Conservation (phyloP, 2,329 filamentous ascomycete genomes). For the Graphiopsis chlorocephala region DNA sequence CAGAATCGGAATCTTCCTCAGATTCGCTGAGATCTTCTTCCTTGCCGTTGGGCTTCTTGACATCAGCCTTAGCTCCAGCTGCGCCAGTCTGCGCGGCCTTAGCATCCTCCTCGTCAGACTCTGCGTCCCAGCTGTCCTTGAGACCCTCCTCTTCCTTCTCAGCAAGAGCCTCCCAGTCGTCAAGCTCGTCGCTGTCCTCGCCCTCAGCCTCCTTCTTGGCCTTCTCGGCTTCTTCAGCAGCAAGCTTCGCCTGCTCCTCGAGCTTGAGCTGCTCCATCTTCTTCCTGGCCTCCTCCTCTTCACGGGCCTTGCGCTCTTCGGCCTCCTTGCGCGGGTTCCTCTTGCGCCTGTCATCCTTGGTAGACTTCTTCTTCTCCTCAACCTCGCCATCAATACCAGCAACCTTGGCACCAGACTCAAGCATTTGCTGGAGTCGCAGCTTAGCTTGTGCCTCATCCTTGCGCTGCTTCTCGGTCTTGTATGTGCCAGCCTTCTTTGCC, state of each 20-base stretch:
- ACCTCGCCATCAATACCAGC: constrained; percentile 53
- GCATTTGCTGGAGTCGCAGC: constrained; percentile 79
- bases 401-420: constrained; percentile 67
- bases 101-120: constrained; percentile 62
- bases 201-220: constrained; percentile 66
- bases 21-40: constrained; percentile 47
- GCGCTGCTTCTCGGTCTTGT: constrained; percentile 79
- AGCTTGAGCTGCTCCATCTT: constrained; percentile 54
- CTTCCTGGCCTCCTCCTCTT: constrained; percentile 54
- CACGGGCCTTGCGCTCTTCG: constrained; percentile 49
- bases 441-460: constrained; percentile 78
- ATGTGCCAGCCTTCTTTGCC: constrained; percentile 84
- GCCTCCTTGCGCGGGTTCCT: constrained; percentile 64
- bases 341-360: constrained; percentile 74
- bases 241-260: constrained; percentile 70
- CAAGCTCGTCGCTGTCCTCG: constrained; percentile 59
- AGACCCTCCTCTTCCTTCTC: constrained; percentile 73
- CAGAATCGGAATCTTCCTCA: constrained; percentile 37
- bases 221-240: constrained; percentile 73
- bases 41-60: constrained; percentile 28
- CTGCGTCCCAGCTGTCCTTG: constrained; percentile 95
- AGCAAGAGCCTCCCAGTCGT: constrained; percentile 85
- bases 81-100: constrained; percentile 33
- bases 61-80: constrained; percentile 27
- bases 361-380: constrained; percentile 80